Evolutionary conservation across 345 rosid species (phyloP).

Genomic region (Populus nigra): DNA sequence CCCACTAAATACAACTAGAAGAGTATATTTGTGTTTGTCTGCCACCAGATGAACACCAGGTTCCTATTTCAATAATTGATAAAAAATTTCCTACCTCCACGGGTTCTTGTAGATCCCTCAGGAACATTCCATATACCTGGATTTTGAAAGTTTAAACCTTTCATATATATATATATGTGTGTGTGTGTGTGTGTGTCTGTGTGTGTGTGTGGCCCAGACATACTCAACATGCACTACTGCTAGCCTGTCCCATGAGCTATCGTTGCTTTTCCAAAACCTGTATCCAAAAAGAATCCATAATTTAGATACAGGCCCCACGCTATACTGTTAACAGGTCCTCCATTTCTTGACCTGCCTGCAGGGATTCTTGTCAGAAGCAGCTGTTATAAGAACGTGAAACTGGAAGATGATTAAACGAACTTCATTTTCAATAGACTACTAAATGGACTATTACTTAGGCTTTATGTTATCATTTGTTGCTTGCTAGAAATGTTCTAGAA

Average conservation of each 20-base stretch:
- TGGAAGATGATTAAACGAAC: background rate
- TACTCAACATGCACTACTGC: constrained; percentile 6
- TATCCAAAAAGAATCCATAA: constrained; percentile 31
- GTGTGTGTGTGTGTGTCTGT: background rate
- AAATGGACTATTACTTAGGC: background rate
- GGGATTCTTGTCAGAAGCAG: background rate
- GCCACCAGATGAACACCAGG: constrained; percentile 26
- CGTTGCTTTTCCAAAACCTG: constrained; percentile 25
- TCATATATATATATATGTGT: background rate
- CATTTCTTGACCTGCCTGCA: background rate
- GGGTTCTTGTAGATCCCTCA: background rate
- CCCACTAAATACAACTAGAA: background rate
- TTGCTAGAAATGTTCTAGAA: background rate
- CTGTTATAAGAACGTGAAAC: background rate
- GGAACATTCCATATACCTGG: background rate
- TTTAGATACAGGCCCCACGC: constrained; percentile 20
- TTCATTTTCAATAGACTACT: background rate
- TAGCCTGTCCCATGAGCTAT: constrained; percentile 28
- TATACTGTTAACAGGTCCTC: background rate
- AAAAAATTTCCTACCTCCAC: too few species aligned
- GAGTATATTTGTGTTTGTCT: constrained; percentile 19
- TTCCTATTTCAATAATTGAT: constrained; percentile 18
- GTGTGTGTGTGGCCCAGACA: constrained; percentile 12
- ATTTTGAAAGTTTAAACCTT: constrained; percentile 13
- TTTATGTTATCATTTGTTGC: background rate